Evolutionary conservation across 2,329 filamentous ascomycete genomes (phyloP).

Genomic region (Colletotrichum sp.): DNA sequence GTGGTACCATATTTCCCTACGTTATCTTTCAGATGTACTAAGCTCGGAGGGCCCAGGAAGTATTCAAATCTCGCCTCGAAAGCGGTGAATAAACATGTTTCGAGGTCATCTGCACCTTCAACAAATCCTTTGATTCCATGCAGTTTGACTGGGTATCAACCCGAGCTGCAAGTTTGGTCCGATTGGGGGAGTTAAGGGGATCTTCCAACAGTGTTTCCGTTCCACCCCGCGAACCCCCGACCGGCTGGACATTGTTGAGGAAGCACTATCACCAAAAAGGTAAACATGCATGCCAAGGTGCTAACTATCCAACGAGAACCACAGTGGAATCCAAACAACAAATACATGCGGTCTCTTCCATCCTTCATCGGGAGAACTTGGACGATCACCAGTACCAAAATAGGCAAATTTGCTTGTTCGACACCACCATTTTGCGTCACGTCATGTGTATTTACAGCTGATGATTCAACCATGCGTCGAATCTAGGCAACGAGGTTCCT

Average conservation of each 20-base stretch:
- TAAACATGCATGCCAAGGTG: not conserved
- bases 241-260: not conserved
- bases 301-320: not conserved
- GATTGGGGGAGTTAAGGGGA: not conserved
- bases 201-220: not conserved
- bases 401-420: not conserved
- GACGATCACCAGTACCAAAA: not conserved
- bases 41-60: not conserved
- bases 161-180: not conserved
- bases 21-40: not conserved
- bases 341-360: not conserved
- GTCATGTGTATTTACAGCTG: not conserved
- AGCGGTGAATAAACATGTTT: not conserved
- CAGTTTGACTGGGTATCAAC: not conserved
- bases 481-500: not conserved
- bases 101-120: not conserved
- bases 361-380: not conserved
- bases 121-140: not conserved
- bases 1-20: fast-evolving
- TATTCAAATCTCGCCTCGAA: not conserved
- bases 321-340: not conserved
- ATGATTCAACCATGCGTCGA: not conserved
- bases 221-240: too few relatives aligned
- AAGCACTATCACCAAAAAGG: not conserved
- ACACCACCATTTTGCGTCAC: not conserved